Percentiles rank a stretch among this genome's conserved stretches.
Evolutionary conservation across 2,329 filamentous ascomycete genomes (phyloP).

Genomic region (Pseudogymnoascus sp.): DNA sequence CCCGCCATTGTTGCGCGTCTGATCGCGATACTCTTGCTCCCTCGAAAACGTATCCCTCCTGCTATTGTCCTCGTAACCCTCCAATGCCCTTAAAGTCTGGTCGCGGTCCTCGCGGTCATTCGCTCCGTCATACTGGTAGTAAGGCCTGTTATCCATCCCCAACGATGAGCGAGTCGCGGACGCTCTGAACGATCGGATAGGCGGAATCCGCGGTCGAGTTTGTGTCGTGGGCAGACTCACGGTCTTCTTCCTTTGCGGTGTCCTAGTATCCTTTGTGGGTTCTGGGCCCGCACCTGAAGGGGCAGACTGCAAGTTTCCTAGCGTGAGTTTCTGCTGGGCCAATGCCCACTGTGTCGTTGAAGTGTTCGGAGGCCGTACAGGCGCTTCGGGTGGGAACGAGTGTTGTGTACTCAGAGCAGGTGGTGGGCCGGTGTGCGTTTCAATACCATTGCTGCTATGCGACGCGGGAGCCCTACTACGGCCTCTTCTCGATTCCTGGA

Average conservation of each 20-base stretch:
- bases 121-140: constrained; percentile 1
- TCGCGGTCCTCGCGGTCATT: constrained; percentile 14
- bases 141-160: constrained; percentile 6
- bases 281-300: neutral
- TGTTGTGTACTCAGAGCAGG: constrained; percentile 10
- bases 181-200: constrained; percentile 11
- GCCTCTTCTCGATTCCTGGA: neutral
- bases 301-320: neutral
- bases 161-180: constrained; percentile 3
- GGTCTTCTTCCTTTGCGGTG: neutral
- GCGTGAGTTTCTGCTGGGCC: constrained; percentile 9
- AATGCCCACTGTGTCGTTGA: constrained; percentile 10
- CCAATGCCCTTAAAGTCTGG: constrained; percentile 15
- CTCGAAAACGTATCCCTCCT: neutral
- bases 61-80: constrained; percentile 8
- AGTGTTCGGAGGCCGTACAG: neutral
- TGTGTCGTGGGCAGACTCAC: neutral
- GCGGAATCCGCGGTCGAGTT: constrained; percentile 5
- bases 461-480: constrained; percentile 4
- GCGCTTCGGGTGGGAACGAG: neutral
- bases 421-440: constrained; percentile 8
- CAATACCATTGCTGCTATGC: constrained; percentile 12
- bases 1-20: neutral
- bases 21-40: constrained; percentile 2
- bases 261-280: neutral